Evolutionary conservation across 805 yeast species (phyloP).

Genomic region (Schwanniomyces vanrijiae): DNA sequence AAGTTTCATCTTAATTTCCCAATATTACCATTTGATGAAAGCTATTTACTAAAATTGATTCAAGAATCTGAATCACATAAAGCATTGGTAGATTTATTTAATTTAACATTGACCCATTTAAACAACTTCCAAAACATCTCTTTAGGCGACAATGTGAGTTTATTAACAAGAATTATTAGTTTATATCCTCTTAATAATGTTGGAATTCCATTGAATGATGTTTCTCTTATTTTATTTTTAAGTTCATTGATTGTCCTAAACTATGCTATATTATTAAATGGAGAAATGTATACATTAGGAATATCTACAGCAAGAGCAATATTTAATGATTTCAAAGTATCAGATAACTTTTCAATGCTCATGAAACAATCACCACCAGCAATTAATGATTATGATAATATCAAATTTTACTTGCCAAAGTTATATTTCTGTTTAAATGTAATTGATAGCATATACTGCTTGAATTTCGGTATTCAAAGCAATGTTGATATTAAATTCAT

Average conservation of each 20-base stretch:
- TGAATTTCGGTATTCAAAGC: slow-evolving; percentile 35
- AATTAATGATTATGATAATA: slow-evolving; percentile 19
- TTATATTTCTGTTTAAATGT: slow-evolving; percentile 48
- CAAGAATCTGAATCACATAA: slow-evolving; percentile 23
- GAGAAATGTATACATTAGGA: slow-evolving; percentile 59
- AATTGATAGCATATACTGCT: slow-evolving; percentile 31
- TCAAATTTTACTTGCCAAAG: slow-evolving; percentile 36
- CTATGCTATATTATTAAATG: slow-evolving; percentile 58
- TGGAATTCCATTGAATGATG: slow-evolving; percentile 23
- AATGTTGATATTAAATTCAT: slow-evolving; percentile 6
- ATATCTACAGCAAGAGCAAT: slow-evolving; percentile 51
- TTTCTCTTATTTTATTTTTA: slow-evolving; percentile 26
- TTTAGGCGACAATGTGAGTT: slow-evolving; percentile 30
- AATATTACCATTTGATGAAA: slow-evolving; percentile 38
- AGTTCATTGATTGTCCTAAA: slow-evolving; percentile 41
- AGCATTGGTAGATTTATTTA: slow-evolving; percentile 41
- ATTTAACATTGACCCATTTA: slow-evolving; percentile 38
- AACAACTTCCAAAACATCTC: slow-evolving; percentile 33
- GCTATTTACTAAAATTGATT: slow-evolving; percentile 15
- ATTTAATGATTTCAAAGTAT: slow-evolving; percentile 58
- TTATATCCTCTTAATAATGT: slow-evolving; percentile 34
- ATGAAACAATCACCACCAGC: slow-evolving; percentile 25
- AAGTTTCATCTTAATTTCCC: slow-evolving; percentile 48
- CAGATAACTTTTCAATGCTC: slow-evolving; percentile 42
- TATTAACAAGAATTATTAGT: slow-evolving; percentile 33